Evolutionary conservation across 202 grass and related monocot species (phyloP).

Genomic region (Zizania palustris): DNA sequence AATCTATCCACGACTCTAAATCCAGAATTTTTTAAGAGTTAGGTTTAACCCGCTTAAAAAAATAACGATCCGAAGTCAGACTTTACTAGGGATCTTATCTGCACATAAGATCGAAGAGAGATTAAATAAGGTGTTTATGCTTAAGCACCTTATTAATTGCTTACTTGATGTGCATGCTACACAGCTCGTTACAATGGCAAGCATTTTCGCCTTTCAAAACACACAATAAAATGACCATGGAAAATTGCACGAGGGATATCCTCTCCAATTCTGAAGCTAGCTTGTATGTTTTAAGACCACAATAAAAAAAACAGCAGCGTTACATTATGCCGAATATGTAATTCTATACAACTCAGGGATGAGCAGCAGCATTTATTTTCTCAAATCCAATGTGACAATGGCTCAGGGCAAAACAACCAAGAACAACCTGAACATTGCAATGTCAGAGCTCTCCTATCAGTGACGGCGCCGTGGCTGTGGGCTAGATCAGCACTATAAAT

Average conservation of each 20-base stretch:
- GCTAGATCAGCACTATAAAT: constrained; percentile 27
- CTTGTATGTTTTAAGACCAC: not conserved
- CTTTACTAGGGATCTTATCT: too few species aligned
- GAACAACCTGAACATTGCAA: constrained; percentile 20
- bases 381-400: constrained; percentile 24
- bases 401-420: constrained; percentile 23
- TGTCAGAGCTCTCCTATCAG: not conserved
- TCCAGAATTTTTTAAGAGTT: too few species aligned
- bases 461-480: not conserved
- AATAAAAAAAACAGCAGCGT: not conserved
- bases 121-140: not conserved
- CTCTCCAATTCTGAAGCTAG: not conserved
- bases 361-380: constrained; percentile 4
- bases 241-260: not conserved
- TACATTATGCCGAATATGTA: constrained; percentile 22
- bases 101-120: too few species aligned
- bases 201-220: not conserved
- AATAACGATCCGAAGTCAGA: too few species aligned
- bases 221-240: not conserved
- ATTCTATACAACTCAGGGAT: constrained; percentile 1
- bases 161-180: not conserved
- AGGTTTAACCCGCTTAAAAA: too few species aligned
- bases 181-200: not conserved
- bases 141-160: not conserved
- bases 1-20: too few species aligned